These are phyloP conservation scores for Phialophora expanda DNA, from an alignment of 2,329 filamentous ascomycete species.

Conservation along the genomic window DNA sequence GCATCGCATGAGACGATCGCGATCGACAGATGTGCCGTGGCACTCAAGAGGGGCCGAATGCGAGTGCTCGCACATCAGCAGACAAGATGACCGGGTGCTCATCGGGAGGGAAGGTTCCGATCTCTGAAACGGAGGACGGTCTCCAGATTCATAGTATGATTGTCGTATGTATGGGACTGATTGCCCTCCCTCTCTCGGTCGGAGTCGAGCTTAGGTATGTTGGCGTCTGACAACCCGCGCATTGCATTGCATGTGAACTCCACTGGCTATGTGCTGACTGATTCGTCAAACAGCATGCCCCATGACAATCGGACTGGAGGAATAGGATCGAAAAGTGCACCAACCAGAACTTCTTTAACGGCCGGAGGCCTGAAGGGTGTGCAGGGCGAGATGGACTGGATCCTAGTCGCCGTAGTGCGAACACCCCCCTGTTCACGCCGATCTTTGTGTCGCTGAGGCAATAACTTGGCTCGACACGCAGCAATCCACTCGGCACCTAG, in stretches of 20 bases:
- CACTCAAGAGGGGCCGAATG: background rate
- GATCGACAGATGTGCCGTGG: background rate
- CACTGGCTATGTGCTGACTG: background rate
- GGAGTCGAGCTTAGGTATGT: background rate
- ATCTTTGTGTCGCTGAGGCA: background rate
- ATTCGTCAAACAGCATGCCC: background rate
- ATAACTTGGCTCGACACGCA: background rate
- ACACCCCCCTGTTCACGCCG: background rate
- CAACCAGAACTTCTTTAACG: background rate
- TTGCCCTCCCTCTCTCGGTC: background rate
- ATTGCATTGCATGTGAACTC: background rate
- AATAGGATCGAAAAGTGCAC: background rate
- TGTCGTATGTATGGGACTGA: background rate
- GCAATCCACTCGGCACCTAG: background rate
- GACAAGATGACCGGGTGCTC: background rate
- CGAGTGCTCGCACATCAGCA: background rate
- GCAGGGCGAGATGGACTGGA: background rate
- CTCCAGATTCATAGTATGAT: background rate
- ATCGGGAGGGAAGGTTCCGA: background rate
- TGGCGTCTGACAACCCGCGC: constrained; percentile 8
- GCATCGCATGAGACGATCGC: background rate
- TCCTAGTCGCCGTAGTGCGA: background rate
- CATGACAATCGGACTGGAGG: background rate
- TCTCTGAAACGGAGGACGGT: background rate
- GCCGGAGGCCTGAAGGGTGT: background rate